Evolutionary conservation across 495 filamentous ascomycete genomes (phyloP).

Genomic region (Chaetomium cochliodes): DNA sequence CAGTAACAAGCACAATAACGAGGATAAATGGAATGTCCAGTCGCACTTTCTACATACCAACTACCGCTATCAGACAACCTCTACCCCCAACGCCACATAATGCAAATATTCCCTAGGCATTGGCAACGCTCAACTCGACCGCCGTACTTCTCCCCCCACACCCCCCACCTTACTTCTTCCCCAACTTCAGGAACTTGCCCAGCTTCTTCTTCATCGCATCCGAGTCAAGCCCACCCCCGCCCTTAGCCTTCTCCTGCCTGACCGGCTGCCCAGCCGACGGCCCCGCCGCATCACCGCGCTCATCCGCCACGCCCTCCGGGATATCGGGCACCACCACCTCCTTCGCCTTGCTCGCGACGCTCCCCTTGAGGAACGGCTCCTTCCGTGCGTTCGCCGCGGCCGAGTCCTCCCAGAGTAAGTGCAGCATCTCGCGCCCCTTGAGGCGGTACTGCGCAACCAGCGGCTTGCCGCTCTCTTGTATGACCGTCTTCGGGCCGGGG

Average conservation of each 20-base stretch:
- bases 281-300: constrained; percentile 31
- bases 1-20: neutral
- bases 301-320: constrained; percentile 40
- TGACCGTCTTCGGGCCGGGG: constrained; percentile 35
- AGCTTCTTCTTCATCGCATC: constrained; percentile 50
- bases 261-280: constrained; percentile 36
- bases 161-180: constrained; percentile 44
- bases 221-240: constrained; percentile 42
- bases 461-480: constrained; percentile 42
- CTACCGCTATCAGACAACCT: constrained; percentile 4
- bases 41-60: neutral
- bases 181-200: constrained; percentile 71
- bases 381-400: constrained; percentile 49
- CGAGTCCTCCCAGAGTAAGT: constrained; percentile 69
- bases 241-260: constrained; percentile 50
- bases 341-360: constrained; percentile 65
- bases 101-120: constrained; percentile 1
- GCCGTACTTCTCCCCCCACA: neutral
- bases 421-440: constrained; percentile 66
- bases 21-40: neutral
- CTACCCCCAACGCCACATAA: constrained; percentile 20
- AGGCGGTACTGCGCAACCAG: constrained; percentile 74
- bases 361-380: constrained; percentile 61
- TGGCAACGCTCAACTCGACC: neutral
- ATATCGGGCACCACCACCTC: constrained; percentile 55